Conservation (phyloP, 768 basidiomycete genomes). For the Gloeophyllum trabeum region DNA sequence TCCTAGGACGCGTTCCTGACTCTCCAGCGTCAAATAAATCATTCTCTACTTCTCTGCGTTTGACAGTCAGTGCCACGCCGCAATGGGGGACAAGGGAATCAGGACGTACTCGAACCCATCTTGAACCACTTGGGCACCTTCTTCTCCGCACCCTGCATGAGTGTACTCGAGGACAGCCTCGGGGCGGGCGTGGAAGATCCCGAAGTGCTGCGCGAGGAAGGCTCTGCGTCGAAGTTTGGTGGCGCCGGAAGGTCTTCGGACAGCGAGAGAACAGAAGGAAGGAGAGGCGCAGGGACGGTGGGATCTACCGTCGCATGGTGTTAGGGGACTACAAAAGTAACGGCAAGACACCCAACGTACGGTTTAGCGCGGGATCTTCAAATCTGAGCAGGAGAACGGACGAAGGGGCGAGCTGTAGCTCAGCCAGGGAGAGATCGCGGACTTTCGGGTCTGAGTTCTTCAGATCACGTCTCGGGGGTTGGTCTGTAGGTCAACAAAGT, state of each 20-base stretch:
- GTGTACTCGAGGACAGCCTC: constrained; percentile 3
- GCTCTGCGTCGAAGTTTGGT: constrained; percentile 21
- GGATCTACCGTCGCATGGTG: constrained; percentile 28
- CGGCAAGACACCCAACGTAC: too few relatives aligned
- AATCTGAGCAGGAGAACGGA: constrained; percentile 71
- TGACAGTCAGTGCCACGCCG: too few relatives aligned
- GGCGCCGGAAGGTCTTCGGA: constrained; percentile 62
- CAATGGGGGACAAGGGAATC: too few relatives aligned
- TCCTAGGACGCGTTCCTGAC: too few relatives aligned
- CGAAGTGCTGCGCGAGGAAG: constrained; percentile 5
- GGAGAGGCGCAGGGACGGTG: constrained; percentile 52
- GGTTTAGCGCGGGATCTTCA: constrained; percentile 58
- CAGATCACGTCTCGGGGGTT: constrained; percentile 78
- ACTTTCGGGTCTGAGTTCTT: constrained; percentile 71
- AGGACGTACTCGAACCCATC: constrained; percentile 48
- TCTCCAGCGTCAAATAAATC: neutral
- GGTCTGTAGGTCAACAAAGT: constrained; percentile 33
- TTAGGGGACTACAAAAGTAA: too few relatives aligned
- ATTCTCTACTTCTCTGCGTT: neutral
- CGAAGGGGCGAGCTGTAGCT: constrained; percentile 71
- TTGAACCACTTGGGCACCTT: constrained; percentile 80
- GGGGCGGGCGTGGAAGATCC: constrained; percentile 4
- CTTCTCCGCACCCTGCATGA: constrained; percentile 22
- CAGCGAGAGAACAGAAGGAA: constrained; percentile 37
- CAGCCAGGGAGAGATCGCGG: constrained; percentile 51